phyloP scores from a whole-genome alignment of 179 eudicot genomes.

The Silene coronaria region DNA sequence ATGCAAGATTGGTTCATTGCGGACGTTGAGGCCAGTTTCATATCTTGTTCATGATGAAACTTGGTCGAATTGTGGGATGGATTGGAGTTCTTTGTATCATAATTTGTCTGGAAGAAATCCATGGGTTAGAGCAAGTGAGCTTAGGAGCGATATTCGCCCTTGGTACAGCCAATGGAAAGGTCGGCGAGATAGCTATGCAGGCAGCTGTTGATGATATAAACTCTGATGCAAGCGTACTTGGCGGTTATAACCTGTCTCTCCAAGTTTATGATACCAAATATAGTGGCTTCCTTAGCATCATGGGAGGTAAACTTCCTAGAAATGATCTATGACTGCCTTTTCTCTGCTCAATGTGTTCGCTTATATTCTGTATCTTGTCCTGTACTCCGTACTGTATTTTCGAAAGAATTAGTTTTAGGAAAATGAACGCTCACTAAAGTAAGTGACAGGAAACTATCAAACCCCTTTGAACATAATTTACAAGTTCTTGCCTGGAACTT shows the following conservation, averaged over 20 bases:
- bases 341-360: not conserved
- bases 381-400: not conserved
- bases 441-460: not conserved
- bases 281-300: constrained; percentile 59
- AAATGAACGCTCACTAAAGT: not conserved
- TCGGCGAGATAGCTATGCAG: constrained; percentile 43
- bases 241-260: constrained; percentile 41
- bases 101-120: constrained; percentile 21
- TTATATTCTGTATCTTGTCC: not conserved
- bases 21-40: constrained; percentile 9
- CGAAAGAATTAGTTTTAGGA: not conserved
- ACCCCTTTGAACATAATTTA: no score
- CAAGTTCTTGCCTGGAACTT: no score
- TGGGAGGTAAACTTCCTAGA: constrained; percentile 50
- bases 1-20: not conserved
- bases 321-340: constrained; percentile 1
- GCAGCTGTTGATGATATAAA: constrained; percentile 63
- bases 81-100: constrained; percentile 25
- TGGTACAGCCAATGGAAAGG: constrained; percentile 36
- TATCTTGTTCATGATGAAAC: constrained; percentile 22
- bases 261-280: constrained; percentile 44
- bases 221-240: constrained; percentile 54
- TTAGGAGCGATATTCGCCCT: constrained; percentile 53
- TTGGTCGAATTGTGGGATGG: constrained; percentile 28
- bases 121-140: constrained; percentile 31